phyloP scores from a whole-genome alignment of 2,329 filamentous ascomycete species.

The Curvularia verruculosa region DNA sequence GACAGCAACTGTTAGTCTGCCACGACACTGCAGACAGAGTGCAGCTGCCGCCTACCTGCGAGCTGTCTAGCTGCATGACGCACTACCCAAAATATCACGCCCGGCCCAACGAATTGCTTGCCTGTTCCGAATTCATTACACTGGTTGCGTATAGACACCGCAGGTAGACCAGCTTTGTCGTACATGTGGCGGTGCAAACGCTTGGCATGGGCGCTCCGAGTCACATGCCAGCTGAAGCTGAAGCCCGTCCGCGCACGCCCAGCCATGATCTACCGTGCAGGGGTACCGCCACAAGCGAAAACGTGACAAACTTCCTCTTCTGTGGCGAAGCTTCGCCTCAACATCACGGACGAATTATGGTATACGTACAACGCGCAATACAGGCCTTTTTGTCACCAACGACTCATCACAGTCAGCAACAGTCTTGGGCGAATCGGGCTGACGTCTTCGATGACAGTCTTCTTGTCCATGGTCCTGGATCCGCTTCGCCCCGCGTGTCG shows the following conservation, averaged over 20 bases:
- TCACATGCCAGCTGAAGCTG: constrained; percentile 24
- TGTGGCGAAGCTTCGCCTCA: constrained; percentile 36
- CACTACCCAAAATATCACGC: constrained; percentile 40
- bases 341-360: constrained; percentile 24
- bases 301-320: constrained; percentile 10
- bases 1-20: constrained; percentile 43
- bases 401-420: constrained; percentile 11
- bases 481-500: constrained; percentile 11
- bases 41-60: constrained; percentile 32
- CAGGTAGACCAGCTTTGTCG: constrained; percentile 11
- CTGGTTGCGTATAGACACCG: constrained; percentile 15
- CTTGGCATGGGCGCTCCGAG: constrained; percentile 23
- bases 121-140: constrained; percentile 18
- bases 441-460: constrained; percentile 16
- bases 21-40: constrained; percentile 41
- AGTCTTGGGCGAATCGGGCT: constrained; percentile 6
- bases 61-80: constrained; percentile 41
- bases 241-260: background rate
- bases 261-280: constrained; percentile 23
- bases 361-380: constrained; percentile 19
- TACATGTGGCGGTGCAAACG: constrained; percentile 42
- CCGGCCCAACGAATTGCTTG: constrained; percentile 30
- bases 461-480: constrained; percentile 12
- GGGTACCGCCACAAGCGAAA: constrained; percentile 20
- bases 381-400: constrained; percentile 1